Percentiles rank a stretch among this genome's conserved stretches.
These are phyloP conservation scores for Monilinia polystroma DNA, from an alignment of 2,329 filamentous ascomycete species.

Conservation along the genomic window DNA sequence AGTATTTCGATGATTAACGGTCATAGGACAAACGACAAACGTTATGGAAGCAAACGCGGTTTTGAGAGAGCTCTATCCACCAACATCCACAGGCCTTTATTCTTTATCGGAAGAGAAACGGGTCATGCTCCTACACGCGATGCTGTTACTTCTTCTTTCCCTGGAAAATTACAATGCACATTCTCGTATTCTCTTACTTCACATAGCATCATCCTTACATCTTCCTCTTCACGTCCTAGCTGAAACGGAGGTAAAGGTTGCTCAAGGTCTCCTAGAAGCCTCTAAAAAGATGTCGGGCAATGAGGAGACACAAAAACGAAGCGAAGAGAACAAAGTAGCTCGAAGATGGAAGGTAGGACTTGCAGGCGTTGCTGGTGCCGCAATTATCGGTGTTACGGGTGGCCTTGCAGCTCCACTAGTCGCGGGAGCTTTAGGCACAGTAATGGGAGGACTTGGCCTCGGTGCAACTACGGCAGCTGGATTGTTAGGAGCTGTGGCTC, in stretches of 20 bases:
- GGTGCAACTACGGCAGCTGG: constrained; percentile 72
- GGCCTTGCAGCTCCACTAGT: constrained; percentile 73
- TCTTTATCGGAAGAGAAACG: constrained; percentile 60
- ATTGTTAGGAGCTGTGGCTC: constrained; percentile 75
- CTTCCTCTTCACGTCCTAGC: constrained; percentile 63
- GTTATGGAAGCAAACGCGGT: constrained; percentile 51
- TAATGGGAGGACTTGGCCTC: constrained; percentile 75
- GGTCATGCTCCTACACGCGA: constrained; percentile 66
- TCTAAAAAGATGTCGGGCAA: constrained; percentile 69
- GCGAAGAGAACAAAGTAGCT: constrained; percentile 66
- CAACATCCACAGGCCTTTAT: constrained; percentile 60
- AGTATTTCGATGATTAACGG: background rate
- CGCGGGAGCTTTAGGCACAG: constrained; percentile 31
- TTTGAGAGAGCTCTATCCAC: constrained; percentile 54
- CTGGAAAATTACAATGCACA: constrained; percentile 75
- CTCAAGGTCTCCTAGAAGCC: constrained; percentile 69
- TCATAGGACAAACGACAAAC: constrained; percentile 41
- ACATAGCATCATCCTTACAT: constrained; percentile 69
- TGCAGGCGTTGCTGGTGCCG: constrained; percentile 84
- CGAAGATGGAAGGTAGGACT: constrained; percentile 89
- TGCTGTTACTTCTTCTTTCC: constrained; percentile 71
- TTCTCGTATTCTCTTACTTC: constrained; percentile 68
- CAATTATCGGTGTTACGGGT: constrained; percentile 68
- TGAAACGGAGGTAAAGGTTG: constrained; percentile 72
- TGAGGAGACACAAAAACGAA: constrained; percentile 70